Base-by-base conservation (phyloP, 2,329 filamentous ascomycete species). In the Claviceps sp. region DNA sequence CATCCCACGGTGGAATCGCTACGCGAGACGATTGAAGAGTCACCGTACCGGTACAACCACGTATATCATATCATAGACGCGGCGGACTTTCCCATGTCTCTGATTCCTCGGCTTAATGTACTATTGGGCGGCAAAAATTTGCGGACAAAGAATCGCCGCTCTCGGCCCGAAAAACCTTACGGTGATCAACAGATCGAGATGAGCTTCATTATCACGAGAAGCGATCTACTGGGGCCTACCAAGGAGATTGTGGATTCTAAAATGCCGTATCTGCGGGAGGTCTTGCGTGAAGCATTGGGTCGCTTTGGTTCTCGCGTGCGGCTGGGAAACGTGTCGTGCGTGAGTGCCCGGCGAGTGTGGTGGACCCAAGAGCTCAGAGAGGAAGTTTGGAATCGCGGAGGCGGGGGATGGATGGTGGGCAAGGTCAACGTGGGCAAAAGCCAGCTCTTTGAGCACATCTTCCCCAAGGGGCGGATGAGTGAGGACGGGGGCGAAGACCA, bases 341-440 rank as follows among this genome's bases (percentile, higher is more conserved):
- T 98, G 43, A 96, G 90, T 61, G 82, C 91, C 9, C 86, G 86
- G 62, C 76, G 87, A 54, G 78, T 79, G 9, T 98, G 94, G 93
- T 96, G 91, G 88, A 95, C 90, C 0, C 85, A 79, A 58, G 74
- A 85, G 48, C 71, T 98, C 52, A 95, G 88, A 65, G 84, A 95
- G 59, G 84, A 90, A 47, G 89, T 98, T 47, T 90, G 82, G 77
- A 71, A 82, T 44, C 79, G 87, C 48, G 89, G 88, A 4, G 91
- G 91, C 4, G 93, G 84, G 16, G 84, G 86, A 16, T 98, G 93
- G 91, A 84, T 98, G 74, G 86, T 98, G 2, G 93, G 93, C n/a
- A 97, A 95, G 67, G 88, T 89, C 56, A 98, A 98, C 63, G 94
- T 97, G 2, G 94, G 93, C 24, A 98, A 98, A 69, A 97, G 91